Conservation (phyloP, 768 basidiomycete species). For the Cubamyces sp. region DNA sequence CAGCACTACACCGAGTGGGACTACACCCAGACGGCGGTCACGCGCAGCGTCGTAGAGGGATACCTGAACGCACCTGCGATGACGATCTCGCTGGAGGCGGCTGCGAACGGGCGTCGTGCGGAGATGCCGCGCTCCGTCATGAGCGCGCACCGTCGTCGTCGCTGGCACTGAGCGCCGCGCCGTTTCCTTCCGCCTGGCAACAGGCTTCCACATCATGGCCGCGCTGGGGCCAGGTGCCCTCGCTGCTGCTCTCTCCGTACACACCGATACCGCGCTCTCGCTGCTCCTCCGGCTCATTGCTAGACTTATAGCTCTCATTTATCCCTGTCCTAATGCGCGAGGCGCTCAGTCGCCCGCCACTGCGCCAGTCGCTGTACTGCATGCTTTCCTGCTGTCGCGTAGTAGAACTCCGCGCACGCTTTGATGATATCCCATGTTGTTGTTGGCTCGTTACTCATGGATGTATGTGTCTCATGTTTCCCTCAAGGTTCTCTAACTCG, state of each 20-base stretch:
- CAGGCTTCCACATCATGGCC: neutral
- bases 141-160: slow-evolving; percentile 25
- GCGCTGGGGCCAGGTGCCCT: neutral
- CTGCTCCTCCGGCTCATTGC: neutral
- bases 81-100: slow-evolving; percentile 26
- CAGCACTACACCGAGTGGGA: slow-evolving; percentile 32
- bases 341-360: neutral
- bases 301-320: neutral
- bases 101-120: slow-evolving; percentile 11
- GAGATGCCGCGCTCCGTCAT: slow-evolving; percentile 21
- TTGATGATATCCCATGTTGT: no score
- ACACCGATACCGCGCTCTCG: neutral
- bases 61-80: slow-evolving; percentile 31
- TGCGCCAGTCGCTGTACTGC: slow-evolving; percentile 8
- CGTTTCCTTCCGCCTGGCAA: no score
- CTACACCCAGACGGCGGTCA: slow-evolving; percentile 30
- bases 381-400: neutral
- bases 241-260: neutral
- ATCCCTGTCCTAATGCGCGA: slow-evolving; percentile 1
- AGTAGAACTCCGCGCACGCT: neutral
- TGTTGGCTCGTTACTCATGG: no score
- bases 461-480: no score
- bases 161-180: slow-evolving; percentile 17
- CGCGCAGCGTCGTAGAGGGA: slow-evolving; percentile 31
- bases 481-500: no score